Evolutionary conservation across 208 protist species (phyloP), one percentile per base, ranked within the genome.

Genomic region (Entamoeba invadens): DNA sequence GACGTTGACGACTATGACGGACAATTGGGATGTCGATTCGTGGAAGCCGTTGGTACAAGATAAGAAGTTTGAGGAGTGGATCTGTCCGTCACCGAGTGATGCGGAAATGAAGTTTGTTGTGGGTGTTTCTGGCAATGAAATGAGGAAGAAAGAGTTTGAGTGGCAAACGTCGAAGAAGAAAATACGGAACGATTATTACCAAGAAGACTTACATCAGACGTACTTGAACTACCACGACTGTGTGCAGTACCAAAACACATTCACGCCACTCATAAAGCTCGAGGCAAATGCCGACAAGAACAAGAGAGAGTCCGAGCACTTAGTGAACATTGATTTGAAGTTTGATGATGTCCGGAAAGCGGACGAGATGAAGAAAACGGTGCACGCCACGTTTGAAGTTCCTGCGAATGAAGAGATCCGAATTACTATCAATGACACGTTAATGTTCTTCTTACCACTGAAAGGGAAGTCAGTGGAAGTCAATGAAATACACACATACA

Each of bases 281-380:
- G 98, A 99, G 94, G 96, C 97, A 0, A 96, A 98, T 3, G 96
- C 97, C 68, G 97, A 98, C 94, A 96, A 96, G 91, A 93, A 96
- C 57, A 94, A 97, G 45, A 98, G 98, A 94, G 98, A 99, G 94
- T 94, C 95, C 31, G 97, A 98, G 91, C 96, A 97, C 12, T 68
- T 96, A 92, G 45, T n/a, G 16, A 45, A 91, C 91, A 95, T 98
- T 46, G 91, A 93, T 8, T 87, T 87, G 8, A 87, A 14, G 95
- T 98, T 45, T 95, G 96, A 31, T 98, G 97, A 97, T 96, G 98
- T 21, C 96, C 96, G 92, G 97, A 96, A 18, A 45, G 96, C 1
- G 96, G 45, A 97, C 93, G 96, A 97, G 50, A 97, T 96, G 92
- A 93, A 95, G 5, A 38, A 44, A 38, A 46, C 96, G 18, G 97